phyloP scores from a whole-genome alignment of 2,329 filamentous ascomycete genomes.

The Botrytis fabae region DNA sequence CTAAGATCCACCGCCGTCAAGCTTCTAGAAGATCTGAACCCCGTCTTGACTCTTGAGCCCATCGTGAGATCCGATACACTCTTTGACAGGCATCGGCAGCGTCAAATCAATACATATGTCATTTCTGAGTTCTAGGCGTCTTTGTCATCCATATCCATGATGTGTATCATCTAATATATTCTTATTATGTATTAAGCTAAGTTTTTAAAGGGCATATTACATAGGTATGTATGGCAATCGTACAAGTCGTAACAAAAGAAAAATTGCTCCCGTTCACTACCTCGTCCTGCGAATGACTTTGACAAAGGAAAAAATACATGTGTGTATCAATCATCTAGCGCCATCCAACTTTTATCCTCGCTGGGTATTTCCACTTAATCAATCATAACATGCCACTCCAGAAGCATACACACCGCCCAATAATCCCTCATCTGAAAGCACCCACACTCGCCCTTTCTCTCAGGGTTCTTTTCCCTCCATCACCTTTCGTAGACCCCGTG shows the following conservation, averaged over 20 bases:
- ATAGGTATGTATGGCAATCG: constrained; percentile 22
- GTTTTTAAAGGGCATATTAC: constrained; percentile 20
- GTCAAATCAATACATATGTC: not conserved
- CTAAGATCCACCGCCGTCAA: not conserved
- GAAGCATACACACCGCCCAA: not conserved
- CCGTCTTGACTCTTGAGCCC: not conserved
- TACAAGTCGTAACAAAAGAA: constrained; percentile 21
- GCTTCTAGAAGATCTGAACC: not conserved
- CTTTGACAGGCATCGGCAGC: not conserved
- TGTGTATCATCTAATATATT: constrained; percentile 21
- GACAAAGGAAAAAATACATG: constrained; percentile 15
- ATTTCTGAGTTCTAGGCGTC: not conserved
- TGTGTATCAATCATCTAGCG: constrained; percentile 12
- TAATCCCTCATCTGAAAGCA: constrained; percentile 35
- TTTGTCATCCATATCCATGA: not conserved
- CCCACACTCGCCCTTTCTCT: constrained; percentile 40
- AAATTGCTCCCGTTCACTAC: not conserved
- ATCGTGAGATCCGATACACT: not conserved
- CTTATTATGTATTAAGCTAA: constrained; percentile 21
- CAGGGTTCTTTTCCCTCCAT: constrained; percentile 34
- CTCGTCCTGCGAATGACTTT: not conserved
- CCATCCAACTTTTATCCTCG: constrained; percentile 12
- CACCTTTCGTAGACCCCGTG: constrained; percentile 45
- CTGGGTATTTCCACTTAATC: constrained; percentile 1
- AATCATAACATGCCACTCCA: constrained; percentile 16